Percentiles rank a stretch among this genome's conserved stretches.
phyloP scores from a whole-genome alignment of 768 basidiomycete species.

The Aureoboletus auriporus region DNA sequence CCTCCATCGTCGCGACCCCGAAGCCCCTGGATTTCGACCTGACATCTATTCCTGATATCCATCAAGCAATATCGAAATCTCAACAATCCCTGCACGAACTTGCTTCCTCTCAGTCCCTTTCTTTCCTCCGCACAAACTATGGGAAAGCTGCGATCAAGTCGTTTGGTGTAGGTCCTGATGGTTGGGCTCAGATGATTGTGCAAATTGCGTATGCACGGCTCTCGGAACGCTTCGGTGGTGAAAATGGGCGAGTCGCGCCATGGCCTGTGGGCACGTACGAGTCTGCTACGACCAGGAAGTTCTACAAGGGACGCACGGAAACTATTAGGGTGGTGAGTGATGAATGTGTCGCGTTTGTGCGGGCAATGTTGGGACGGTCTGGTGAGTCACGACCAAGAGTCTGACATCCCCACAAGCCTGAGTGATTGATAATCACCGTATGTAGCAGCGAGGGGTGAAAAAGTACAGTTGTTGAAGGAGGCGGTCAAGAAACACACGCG shows the following conservation, averaged over 20 bases:
- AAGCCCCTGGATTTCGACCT: constrained; percentile 63
- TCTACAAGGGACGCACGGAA: constrained; percentile 88
- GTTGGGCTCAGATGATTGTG: constrained; percentile 90
- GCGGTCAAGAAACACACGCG: constrained; percentile 63
- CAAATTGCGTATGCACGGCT: constrained; percentile 86
- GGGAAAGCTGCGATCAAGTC: constrained; percentile 85
- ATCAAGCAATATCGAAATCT: constrained; percentile 51
- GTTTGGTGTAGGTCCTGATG: constrained; percentile 88
- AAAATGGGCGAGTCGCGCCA: constrained; percentile 25
- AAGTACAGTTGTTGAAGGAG: constrained; percentile 49
- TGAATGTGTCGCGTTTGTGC: constrained; percentile 76
- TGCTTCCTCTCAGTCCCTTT: constrained; percentile 58
- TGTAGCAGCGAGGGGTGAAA: constrained; percentile 34
- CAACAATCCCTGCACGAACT: constrained; percentile 53
- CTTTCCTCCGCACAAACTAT: constrained; percentile 64
- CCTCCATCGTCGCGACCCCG: constrained; percentile 30
- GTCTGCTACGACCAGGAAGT: constrained; percentile 86
- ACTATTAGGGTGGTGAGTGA: constrained; percentile 81
- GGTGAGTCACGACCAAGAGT: constrained; percentile 19
- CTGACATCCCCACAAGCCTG: not conserved
- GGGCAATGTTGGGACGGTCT: constrained; percentile 59
- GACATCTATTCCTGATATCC: constrained; percentile 31
- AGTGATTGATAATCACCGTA: not conserved
- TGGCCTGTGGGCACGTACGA: constrained; percentile 86
- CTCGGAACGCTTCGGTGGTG: constrained; percentile 31